Conservation (phyloP, 257 asterid species). For the Orobanche coerulescens region DNA sequence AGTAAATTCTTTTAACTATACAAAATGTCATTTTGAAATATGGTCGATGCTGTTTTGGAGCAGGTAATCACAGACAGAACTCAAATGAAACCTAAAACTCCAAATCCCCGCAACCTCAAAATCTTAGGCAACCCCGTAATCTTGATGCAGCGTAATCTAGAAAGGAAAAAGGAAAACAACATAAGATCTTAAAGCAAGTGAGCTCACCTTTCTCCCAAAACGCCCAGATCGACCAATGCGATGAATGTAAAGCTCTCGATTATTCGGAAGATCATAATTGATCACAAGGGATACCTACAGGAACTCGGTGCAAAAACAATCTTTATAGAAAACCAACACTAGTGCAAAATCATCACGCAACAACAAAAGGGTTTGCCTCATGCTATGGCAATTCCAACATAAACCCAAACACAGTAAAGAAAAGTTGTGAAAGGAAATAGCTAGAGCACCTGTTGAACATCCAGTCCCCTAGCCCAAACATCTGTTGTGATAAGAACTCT, state of each 20-base stretch:
- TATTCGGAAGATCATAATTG: constrained; percentile 94
- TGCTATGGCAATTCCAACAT: neutral
- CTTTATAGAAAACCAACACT: neutral
- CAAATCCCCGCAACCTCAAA: neutral
- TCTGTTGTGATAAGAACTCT: constrained; percentile 96
- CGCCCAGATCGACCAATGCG: constrained; percentile 98
- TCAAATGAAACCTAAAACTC: neutral
- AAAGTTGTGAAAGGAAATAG: neutral
- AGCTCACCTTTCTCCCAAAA: constrained; percentile 84
- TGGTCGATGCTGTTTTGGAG: too few species aligned
- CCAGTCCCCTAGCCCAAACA: constrained; percentile 99
- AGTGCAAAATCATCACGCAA: neutral
- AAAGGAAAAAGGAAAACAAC: too few species aligned
- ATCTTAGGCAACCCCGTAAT: neutral
- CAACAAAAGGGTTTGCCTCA: neutral
- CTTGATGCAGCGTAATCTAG: neutral
- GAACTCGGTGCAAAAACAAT: neutral
- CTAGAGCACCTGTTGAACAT: constrained; percentile 82
- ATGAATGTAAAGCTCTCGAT: constrained; percentile 90
- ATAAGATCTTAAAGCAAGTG: neutral
- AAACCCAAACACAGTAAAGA: neutral
- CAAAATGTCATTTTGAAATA: too few species aligned
- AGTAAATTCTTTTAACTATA: too few species aligned
- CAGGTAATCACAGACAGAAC: too few species aligned
- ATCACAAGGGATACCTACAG: constrained; percentile 84